Conservation (phyloP, 2,329 filamentous ascomycete species). For the Akanthomyces uredinophilus region DNA sequence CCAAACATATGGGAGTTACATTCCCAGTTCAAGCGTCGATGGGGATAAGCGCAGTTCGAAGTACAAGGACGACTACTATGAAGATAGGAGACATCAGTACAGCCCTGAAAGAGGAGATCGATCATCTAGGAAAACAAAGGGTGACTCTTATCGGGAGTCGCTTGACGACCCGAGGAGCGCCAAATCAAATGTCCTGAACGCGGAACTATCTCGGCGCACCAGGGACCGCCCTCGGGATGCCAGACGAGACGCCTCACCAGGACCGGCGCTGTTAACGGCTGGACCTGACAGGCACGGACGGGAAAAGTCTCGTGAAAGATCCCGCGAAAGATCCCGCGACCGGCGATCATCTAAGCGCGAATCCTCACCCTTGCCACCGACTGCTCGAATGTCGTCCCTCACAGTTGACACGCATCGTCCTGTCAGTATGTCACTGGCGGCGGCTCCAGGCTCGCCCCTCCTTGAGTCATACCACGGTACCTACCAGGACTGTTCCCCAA, state of each 20-base stretch:
- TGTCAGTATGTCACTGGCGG: conserved; percentile 41
- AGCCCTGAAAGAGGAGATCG: conserved; percentile 17
- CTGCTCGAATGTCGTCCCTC: conserved; percentile 47
- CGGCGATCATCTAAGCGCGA: conserved; percentile 34
- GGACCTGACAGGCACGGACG: conserved; percentile 17
- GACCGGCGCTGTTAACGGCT: conserved; percentile 20
- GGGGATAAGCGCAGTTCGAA: conserved; percentile 21
- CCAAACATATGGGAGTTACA: conserved; percentile 26
- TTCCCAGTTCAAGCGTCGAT: conserved; percentile 17
- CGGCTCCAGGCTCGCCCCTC: conserved; percentile 73
- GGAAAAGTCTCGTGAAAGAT: conserved; percentile 15
- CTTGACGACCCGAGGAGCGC: conserved; percentile 33
- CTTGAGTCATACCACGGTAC: conserved; percentile 91
- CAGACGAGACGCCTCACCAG: conserved; percentile 26
- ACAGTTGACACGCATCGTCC: conserved; percentile 43
- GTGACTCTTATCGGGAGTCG: conserved; percentile 14
- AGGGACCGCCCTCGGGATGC: conserved; percentile 31
- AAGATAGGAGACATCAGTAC: conserved; percentile 11
- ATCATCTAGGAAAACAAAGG: conserved; percentile 2
- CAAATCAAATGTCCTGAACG: conserved; percentile 36
- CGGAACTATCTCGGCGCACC: conserved; percentile 34
- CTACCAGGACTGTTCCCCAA: conserved; percentile 89
- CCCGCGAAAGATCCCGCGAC: conserved; percentile 23
- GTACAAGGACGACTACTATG: conserved; percentile 15
- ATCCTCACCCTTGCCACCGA: conserved; percentile 44